These are phyloP conservation scores for Aphanomyces euteiches DNA, from an alignment of 352 stramenopile genomes.

Conservation along the genomic window DNA sequence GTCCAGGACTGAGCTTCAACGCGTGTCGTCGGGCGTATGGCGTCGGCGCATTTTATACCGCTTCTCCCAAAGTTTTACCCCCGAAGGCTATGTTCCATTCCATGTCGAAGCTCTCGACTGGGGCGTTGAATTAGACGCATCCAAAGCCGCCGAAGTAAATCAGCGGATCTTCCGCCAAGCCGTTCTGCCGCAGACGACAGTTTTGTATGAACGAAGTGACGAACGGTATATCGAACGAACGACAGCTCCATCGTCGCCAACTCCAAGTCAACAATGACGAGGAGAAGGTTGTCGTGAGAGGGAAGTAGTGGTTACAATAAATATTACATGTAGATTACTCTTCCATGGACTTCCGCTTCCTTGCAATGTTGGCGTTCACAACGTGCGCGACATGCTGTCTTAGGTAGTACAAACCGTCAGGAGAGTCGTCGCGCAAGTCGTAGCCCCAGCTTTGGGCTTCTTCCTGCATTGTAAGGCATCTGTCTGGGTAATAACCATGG, in stretches of 20 bases:
- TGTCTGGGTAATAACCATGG: neutral
- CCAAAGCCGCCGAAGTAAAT: neutral
- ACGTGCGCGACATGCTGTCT: no score
- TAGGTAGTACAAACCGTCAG: no score
- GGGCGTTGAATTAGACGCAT: neutral
- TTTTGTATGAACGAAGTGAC: neutral
- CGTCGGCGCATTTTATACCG: neutral
- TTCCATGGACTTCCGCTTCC: no score
- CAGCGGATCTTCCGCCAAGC: neutral
- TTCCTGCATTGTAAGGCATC: neutral
- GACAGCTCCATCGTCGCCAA: no score
- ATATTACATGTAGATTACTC: no score
- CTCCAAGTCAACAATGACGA: no score
- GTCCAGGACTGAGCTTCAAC: neutral
- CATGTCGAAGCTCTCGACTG: neutral
- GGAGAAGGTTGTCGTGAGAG: no score
- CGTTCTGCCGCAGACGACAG: neutral
- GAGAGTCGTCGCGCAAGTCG: no score
- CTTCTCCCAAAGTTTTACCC: neutral
- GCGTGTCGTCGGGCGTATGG: neutral
- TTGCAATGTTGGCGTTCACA: no score
- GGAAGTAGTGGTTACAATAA: no score
- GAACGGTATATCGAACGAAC: neutral
- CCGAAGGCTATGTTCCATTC: neutral
- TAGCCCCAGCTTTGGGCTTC: neutral